A percentile compares a stretch with the other conserved stretches of the same genome.
Conservation (phyloP, 2,329 filamentous ascomycete genomes). For the Westerdykella aurantiaca region DNA sequence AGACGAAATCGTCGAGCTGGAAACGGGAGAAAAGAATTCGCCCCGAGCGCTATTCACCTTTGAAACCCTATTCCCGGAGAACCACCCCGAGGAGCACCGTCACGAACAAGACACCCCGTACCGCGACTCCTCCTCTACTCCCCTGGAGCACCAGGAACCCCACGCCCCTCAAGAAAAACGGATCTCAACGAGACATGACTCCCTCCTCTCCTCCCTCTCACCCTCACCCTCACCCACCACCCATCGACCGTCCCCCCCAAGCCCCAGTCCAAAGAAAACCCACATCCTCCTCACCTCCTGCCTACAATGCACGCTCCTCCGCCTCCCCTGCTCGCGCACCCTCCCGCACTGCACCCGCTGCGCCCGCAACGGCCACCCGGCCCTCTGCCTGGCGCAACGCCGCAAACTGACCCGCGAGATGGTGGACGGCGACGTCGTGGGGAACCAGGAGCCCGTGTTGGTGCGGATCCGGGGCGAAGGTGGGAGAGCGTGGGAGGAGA, state of each 20-base stretch:
- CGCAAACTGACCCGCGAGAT: conserved; percentile 13
- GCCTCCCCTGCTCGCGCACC: conserved; percentile 26
- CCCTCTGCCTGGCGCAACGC: conserved; percentile 22
- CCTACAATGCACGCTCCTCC: conserved; percentile 21
- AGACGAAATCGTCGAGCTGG: no score
- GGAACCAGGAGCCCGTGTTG: conserved; percentile 12
- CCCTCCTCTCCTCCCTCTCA: neutral
- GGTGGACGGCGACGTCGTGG: neutral
- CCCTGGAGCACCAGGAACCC: neutral
- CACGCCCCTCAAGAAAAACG: neutral
- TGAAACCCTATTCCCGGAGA: neutral
- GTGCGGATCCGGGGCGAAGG: conserved; percentile 15
- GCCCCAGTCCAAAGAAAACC: conserved; percentile 1
- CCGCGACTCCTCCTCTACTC: neutral
- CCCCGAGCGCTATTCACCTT: no score
- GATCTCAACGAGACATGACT: neutral
- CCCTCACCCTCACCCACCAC: no score
- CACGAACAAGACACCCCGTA: neutral
- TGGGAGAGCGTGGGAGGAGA: conserved; percentile 10
- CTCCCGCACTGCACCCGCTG: conserved; percentile 25
- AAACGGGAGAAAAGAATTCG: neutral
- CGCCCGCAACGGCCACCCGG: conserved; percentile 9
- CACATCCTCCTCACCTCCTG: conserved; percentile 17
- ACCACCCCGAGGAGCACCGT: neutral
- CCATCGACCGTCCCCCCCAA: no score